phyloP scores from a whole-genome alignment of 1,284 basidiomycete genomes.

The Trichosporon sp. region DNA sequence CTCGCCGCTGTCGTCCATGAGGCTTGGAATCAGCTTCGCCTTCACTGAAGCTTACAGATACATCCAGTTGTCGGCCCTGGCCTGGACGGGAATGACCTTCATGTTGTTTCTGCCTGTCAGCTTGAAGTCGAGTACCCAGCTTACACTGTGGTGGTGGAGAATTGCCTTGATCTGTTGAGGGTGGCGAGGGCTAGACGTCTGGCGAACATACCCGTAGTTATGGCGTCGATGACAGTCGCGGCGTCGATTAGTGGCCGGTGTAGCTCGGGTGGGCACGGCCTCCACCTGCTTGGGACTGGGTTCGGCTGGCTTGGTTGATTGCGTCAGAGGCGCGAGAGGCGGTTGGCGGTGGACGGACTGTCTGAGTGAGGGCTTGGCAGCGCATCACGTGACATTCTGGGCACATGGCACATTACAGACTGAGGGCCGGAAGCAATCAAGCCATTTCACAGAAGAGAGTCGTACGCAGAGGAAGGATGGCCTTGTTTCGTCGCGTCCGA shows the following conservation, averaged over 20 bases:
- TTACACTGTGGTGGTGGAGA: constrained; percentile 1
- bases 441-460: not conserved
- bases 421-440: constrained; percentile 1
- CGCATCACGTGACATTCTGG: not conserved
- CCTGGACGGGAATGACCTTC: constrained; percentile 71
- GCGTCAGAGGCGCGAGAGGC: constrained; percentile 4
- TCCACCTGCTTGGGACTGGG: constrained; percentile 15
- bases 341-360: not conserved
- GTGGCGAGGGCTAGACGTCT: constrained; percentile 17
- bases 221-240: not conserved
- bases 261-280: constrained; percentile 8
- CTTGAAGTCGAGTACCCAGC: not conserved
- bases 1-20: constrained; percentile 71
- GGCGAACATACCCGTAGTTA: constrained; percentile 7
- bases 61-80: constrained; percentile 83
- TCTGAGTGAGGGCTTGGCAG: not conserved
- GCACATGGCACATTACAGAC: constrained; percentile 6
- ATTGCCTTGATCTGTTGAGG: constrained; percentile 5
- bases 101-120: constrained; percentile 27
- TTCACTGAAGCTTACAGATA: constrained; percentile 62
- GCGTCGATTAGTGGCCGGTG: constrained; percentile 3
- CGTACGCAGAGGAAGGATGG: not conserved
- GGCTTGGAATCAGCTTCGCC: constrained; percentile 25
- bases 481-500: constrained; percentile 11
- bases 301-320: not conserved